Evolutionary conservation across 768 basidiomycete species (phyloP).

Genomic region (Rhizopogon sp.): DNA sequence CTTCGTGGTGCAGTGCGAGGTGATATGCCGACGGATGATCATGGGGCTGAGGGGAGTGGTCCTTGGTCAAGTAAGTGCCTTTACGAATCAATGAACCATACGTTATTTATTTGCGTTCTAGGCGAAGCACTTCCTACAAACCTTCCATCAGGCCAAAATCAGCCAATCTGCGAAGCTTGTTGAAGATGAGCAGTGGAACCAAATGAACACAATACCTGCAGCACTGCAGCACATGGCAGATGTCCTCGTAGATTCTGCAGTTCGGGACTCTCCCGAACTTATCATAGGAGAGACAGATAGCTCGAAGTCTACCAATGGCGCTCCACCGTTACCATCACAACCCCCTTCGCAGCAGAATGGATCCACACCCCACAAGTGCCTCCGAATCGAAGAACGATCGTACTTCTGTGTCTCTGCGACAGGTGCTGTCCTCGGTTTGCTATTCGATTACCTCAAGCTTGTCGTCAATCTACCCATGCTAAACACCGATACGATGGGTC

Average conservation of each 20-base stretch:
- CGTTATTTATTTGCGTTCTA: slow-evolving; percentile 23
- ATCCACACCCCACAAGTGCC: slow-evolving; percentile 43
- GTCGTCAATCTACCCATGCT: slow-evolving; percentile 85
- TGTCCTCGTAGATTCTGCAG: slow-evolving; percentile 74
- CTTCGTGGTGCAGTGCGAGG: slow-evolving; percentile 87
- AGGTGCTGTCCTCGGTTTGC: slow-evolving; percentile 60
- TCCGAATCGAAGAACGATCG: slow-evolving; percentile 75
- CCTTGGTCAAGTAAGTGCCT: slow-evolving; percentile 62
- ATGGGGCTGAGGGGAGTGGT: slow-evolving; percentile 85
- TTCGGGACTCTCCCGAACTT: slow-evolving; percentile 75
- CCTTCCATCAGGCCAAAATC: slow-evolving; percentile 80
- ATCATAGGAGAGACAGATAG: slow-evolving; percentile 25
- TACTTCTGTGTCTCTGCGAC: slow-evolving; percentile 90
- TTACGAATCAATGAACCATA: not conserved
- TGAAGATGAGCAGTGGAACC: slow-evolving; percentile 94
- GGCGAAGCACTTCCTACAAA: slow-evolving; percentile 84
- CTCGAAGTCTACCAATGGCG: slow-evolving; percentile 7
- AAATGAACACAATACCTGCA: slow-evolving; percentile 60
- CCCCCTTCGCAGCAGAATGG: slow-evolving; percentile 18
- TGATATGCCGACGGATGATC: slow-evolving; percentile 85
- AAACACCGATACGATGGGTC: slow-evolving; percentile 92
- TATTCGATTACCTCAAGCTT: slow-evolving; percentile 83
- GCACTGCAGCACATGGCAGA: slow-evolving; percentile 67
- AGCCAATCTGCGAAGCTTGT: slow-evolving; percentile 82
- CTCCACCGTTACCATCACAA: slow-evolving; percentile 12